A percentile compares a stretch with the other conserved stretches of the same genome.
These are phyloP conservation scores for Mortierella sp. DNA, from an alignment of 371 early-diverging fungal genomes.

Conservation along the genomic window DNA sequence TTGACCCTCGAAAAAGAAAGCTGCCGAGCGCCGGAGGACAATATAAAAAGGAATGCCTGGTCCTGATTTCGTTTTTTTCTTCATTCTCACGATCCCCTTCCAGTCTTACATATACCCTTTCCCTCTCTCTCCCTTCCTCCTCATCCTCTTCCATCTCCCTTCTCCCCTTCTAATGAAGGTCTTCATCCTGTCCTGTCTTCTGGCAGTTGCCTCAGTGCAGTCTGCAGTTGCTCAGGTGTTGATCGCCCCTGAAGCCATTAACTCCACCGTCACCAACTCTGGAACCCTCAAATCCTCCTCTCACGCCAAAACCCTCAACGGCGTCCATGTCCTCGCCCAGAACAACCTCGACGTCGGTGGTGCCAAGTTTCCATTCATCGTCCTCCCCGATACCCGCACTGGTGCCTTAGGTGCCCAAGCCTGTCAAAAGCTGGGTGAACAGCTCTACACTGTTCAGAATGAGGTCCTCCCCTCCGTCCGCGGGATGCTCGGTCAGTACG, in stretches of 20 bases:
- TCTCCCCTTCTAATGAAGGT: conserved; percentile 22
- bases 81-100: conserved; percentile 15
- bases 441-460: conserved; percentile 46
- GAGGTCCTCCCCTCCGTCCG: conserved; percentile 31
- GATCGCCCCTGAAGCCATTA: conserved; percentile 46
- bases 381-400: conserved; percentile 44
- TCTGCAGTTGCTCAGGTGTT: conserved; percentile 45
- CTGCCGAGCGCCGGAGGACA: neutral
- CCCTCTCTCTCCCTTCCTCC: conserved; percentile 8
- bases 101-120: neutral
- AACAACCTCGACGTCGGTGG: conserved; percentile 53
- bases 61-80: neutral
- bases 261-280: neutral
- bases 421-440: conserved; percentile 40
- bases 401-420: conserved; percentile 28
- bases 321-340: conserved; percentile 40
- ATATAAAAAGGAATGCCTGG: neutral
- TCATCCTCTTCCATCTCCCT: conserved; percentile 2
- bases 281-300: neutral
- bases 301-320: conserved; percentile 25
- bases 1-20: too few relatives aligned
- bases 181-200: conserved; percentile 44
- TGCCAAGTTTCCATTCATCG: conserved; percentile 45
- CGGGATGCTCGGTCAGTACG: conserved; percentile 38
- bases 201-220: conserved; percentile 48